Percentiles rank a stretch among this genome's conserved stretches.
These are phyloP conservation scores for Botrytis porri DNA, from an alignment of 2,329 filamentous ascomycete species.

Conservation along the genomic window DNA sequence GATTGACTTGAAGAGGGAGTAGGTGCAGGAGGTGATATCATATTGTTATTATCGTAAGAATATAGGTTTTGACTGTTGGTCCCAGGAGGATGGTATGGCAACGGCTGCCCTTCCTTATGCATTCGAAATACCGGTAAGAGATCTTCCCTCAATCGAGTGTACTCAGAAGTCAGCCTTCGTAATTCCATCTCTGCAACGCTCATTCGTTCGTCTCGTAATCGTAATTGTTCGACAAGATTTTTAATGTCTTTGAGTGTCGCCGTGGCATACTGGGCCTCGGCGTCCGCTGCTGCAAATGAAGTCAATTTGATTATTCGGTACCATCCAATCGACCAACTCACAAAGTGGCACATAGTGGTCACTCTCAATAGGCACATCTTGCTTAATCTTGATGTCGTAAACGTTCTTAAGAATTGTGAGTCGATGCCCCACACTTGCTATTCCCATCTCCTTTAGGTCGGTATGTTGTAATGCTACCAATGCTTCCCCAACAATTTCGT, in stretches of 20 bases:
- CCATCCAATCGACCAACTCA: conserved; percentile 50
- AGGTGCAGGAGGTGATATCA: conserved; percentile 55
- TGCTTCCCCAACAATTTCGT: conserved; percentile 90
- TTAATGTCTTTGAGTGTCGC: conserved; percentile 93
- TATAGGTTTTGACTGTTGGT: conserved; percentile 40
- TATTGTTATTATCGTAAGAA: conserved; percentile 49
- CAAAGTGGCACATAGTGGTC: conserved; percentile 93
- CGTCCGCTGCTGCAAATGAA: conserved; percentile 71
- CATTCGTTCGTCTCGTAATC: conserved; percentile 87
- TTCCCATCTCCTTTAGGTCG: conserved; percentile 92
- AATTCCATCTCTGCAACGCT: conserved; percentile 78
- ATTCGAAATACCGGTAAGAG: conserved; percentile 86
- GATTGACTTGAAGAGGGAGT: conserved; percentile 53
- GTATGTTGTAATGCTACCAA: conserved; percentile 86
- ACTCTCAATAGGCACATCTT: conserved; percentile 84
- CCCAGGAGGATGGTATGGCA: conserved; percentile 53
- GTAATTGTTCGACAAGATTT: conserved; percentile 83
- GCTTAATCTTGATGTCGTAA: conserved; percentile 92
- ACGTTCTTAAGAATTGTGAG: conserved; percentile 93
- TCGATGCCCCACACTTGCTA: conserved; percentile 88
- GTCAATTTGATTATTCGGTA: conserved; percentile 10
- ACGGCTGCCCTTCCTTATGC: conserved; percentile 85
- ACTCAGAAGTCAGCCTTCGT: conserved; percentile 81
- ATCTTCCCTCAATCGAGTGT: conserved; percentile 83
- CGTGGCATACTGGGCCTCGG: conserved; percentile 77